Evolutionary conservation across 371 early-diverging fungal genomes (phyloP), one percentile per base, ranked within the genome.

Genomic region (Encephalitozoon cuniculi): DNA sequence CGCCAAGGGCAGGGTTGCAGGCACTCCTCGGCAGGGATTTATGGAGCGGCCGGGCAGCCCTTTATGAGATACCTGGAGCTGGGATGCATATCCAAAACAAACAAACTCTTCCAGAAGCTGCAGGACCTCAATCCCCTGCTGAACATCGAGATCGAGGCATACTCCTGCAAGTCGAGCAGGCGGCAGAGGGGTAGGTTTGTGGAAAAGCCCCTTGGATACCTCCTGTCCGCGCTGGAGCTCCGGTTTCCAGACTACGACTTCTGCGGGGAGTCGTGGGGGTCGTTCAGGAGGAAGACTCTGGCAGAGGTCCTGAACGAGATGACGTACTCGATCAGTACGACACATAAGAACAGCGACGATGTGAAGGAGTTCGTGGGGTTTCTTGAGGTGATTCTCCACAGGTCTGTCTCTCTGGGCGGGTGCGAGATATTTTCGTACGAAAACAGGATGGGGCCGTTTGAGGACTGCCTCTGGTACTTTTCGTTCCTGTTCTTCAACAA

Each of bases 81-180:
- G 15, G 8, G 15, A 11, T 30, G 46, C 43, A 74, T 78, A 34
- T 12, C 74, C 3, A 66, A 74, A 78, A 75, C 79, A 49, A 78
- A 78, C 49, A 34, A 43, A 25, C 52, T 78, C 4, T 52, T 78
- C 11, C 32, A 55, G 59, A 40, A 26, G 34, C 28, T 72, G 0
- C 18, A 53, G 23, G 75, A 69, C 12, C 15, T 32, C 18, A 32
- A 66, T 21, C 43, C 55, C 1, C 41, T 37, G 2, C 21, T 30
- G 11, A 49, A 37, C 32, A 59, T 78, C 39, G 79, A 78, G 46
- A 11, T 78, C n/a, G 74, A 74, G 65, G 79, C 52, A n/a, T 78
- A 77, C 55, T 65, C 66, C 12, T 78, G 79, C 43, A 78, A 78
- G 63, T 49, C 37, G 21, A 68, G 74, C 23, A 74, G 49, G 39